Evolutionary conservation across 495 filamentous ascomycete species (phyloP).

Genomic region (Penicillium odoratum): DNA sequence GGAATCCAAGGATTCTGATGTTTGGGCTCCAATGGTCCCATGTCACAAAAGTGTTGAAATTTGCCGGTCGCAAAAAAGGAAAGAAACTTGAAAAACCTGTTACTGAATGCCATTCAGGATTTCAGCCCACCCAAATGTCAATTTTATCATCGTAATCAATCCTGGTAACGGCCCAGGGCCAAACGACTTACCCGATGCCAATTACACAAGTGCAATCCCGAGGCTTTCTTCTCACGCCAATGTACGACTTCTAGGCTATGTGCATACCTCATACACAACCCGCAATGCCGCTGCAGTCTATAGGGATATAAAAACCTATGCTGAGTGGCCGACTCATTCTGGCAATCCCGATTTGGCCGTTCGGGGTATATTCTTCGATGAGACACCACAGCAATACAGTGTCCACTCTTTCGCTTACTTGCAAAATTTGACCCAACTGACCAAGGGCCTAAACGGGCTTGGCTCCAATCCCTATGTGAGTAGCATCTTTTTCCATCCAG

Average conservation of each 20-base stretch:
- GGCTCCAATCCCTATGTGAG: constrained; percentile 43
- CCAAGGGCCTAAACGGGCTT: constrained; percentile 34
- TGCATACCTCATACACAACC: constrained; percentile 50
- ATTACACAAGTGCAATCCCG: constrained; percentile 52
- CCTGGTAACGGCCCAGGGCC: constrained; percentile 55
- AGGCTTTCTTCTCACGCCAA: constrained; percentile 45
- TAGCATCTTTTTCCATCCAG: constrained; percentile 11
- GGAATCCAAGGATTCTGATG: constrained; percentile 7
- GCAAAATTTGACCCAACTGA: constrained; percentile 35
- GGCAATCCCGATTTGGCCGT: constrained; percentile 38
- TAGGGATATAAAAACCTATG: constrained; percentile 49
- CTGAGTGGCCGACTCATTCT: constrained; percentile 43
- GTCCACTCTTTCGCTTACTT: constrained; percentile 36
- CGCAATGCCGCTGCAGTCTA: constrained; percentile 41
- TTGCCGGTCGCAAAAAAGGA: constrained; percentile 7
- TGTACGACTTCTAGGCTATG: constrained; percentile 55
- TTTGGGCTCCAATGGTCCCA: constrained; percentile 12
- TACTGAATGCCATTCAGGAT: constrained; percentile 40
- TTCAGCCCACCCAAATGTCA: constrained; percentile 40
- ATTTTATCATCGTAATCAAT: constrained; percentile 57
- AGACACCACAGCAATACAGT: constrained; percentile 46
- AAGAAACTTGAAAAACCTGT: constrained; percentile 2
- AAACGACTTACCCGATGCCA: constrained; percentile 44
- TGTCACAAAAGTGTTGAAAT: constrained; percentile 14
- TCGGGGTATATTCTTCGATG: constrained; percentile 51